Conservation (phyloP, 1,284 basidiomycete genomes). For the Tylopilus sp. region DNA sequence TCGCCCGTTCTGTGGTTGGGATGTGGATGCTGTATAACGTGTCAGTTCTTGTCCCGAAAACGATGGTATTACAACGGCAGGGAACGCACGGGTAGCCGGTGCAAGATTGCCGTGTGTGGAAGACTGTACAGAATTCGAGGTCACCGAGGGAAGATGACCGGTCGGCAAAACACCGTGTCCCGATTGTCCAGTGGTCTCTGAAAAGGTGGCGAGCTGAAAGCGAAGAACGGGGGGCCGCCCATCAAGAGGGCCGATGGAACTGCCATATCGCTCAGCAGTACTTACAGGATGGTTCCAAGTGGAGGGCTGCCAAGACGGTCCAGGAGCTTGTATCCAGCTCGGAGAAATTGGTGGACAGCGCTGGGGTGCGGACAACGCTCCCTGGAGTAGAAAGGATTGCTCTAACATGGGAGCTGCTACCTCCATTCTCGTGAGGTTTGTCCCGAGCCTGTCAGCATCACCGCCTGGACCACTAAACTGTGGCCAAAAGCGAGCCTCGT, state of each 20-base stretch:
- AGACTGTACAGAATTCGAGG: background rate
- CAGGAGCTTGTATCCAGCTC: background rate
- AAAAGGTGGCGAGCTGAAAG: background rate
- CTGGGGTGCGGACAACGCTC: background rate
- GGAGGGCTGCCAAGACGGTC: conserved; percentile 1
- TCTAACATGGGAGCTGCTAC: conserved; percentile 1
- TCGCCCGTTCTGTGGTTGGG: conserved; percentile 9
- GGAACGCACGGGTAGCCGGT: conserved; percentile 14
- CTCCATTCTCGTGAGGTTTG: background rate
- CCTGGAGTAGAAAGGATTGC: conserved; percentile 1
- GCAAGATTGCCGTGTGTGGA: background rate
- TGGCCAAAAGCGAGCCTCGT: background rate
- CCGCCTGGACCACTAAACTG: background rate
- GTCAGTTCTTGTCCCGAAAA: conserved; percentile 4
- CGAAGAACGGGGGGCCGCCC: background rate
- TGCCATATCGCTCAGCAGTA: background rate
- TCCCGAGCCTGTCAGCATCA: background rate
- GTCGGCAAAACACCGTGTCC: background rate
- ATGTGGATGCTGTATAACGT: conserved; percentile 11
- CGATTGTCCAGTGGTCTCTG: background rate
- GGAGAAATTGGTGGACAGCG: background rate
- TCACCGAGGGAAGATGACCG: background rate
- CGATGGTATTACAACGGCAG: background rate
- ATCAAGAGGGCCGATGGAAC: background rate
- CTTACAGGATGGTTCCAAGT: conserved; percentile 8